phyloP scores from a whole-genome alignment of 441 rosid species.

The Metrosideros polymorpha region DNA sequence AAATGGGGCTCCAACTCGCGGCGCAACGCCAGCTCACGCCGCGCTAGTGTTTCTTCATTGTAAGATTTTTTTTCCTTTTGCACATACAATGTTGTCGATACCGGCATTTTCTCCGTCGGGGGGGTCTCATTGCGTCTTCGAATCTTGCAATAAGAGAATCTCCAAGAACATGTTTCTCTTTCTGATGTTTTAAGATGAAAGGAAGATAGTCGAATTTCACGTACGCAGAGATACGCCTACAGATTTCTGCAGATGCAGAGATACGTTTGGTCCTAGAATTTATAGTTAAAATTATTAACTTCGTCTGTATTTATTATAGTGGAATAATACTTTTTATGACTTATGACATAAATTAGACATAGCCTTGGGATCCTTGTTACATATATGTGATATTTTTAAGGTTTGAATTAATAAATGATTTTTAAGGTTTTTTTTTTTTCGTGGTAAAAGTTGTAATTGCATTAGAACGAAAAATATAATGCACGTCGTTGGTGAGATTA shows the following conservation, averaged over 20 bases:
- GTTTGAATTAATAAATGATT: neutral
- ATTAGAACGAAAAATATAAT: neutral
- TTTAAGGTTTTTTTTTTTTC: neutral
- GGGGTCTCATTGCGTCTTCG: neutral
- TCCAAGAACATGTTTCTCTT: neutral
- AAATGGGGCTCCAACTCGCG: conserved; percentile 71
- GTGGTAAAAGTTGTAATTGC: neutral
- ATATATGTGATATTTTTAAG: neutral
- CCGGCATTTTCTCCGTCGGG: neutral
- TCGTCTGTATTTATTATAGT: neutral
- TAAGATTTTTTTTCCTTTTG: neutral
- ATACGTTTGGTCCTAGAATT: neutral
- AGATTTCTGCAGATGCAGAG: neutral
- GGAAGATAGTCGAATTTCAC: neutral
- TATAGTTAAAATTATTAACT: neutral
- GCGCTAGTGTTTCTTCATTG: neutral
- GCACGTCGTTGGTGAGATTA: neutral
- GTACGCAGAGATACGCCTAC: neutral
- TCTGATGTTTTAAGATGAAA: neutral
- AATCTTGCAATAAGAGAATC: neutral
- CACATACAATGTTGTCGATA: neutral
- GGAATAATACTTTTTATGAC: neutral
- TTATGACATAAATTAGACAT: neutral
- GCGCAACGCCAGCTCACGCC: neutral
- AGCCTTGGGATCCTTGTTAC: neutral